Evolutionary conservation across 1,284 basidiomycete species (phyloP), one percentile per base, ranked within the genome.

Genomic region (Pisolithus thermaeus): DNA sequence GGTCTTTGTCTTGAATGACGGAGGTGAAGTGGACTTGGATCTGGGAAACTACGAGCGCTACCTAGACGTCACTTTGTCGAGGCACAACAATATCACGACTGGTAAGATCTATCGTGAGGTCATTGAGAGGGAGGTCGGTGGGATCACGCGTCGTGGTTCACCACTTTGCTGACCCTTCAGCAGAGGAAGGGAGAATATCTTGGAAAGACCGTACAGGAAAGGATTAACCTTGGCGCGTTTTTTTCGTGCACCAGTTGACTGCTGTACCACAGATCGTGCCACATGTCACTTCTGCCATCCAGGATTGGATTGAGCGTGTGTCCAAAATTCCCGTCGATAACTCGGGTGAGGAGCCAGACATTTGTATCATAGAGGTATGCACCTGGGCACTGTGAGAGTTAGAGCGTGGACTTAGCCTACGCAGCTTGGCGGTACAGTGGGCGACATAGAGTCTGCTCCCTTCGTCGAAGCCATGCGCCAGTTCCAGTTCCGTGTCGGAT

Each of bases 391-490:
- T 28, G 42, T 16, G 32, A 30, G 52, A 6, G 32, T 14, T 41
- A 46, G 35, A 23, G 41, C 30, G 39, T 32, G 32, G n/a, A 51
- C 47, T 55, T 42, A 58, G 46, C 28, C 11, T 52, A 6, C 39
- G 40, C 56, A 95, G 91, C 86, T 97, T 51, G 96, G 96, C 52
- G 96, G 96, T 42, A 97, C 93, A 1, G 93, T 97, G 18, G 93
- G 93, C 51, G 93, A 97, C 66, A 97, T 97, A 64, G 93, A 97
- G 68, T 95, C 92, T 8, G 93, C 93, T 5, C 97, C 96, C 4
- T 99, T 99, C 70, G 80, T 99, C 52, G 96, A 99, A 72, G 96
- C 96, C 2, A 94, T 99, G 90, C 87, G 96, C 36, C 96, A 99
- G 72, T 99, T 99, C 79, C 93, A 99, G 70, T 99, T 99, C 79